Evolutionary conservation across 2,329 filamentous ascomycete genomes (phyloP), one percentile per base, ranked within the genome.

Genomic region (Xylariales sp.): DNA sequence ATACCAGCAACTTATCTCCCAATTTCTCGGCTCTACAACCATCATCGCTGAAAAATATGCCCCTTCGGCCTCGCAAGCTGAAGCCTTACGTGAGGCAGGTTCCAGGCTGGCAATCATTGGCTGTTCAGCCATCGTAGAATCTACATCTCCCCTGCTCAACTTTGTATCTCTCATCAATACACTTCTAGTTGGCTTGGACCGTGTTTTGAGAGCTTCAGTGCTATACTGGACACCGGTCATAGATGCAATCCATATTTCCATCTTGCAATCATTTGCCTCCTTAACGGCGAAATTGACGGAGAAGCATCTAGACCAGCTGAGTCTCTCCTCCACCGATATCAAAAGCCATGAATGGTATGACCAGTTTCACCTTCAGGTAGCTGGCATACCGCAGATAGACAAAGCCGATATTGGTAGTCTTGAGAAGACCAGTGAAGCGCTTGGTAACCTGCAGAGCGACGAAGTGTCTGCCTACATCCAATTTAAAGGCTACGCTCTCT

Each of bases 101-200:
- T 60, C 62, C 8, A 60, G 69, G 2, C 46, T 79, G 3, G 68
- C 69, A 4, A 71, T 66, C 38, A 59, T 78, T 33, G 69, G 70
- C 19, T 74, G 70, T 49, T 73, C 70, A 2, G 56, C 63, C 28
- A 41, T 65, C 1, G 60, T 62, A 1, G 46, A 40, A 3, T 41
- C 49, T 4, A 46, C 47, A 2, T 46, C 51, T 5, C 53, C 56
- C 2, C 51, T 70, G n/a, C 41, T 52, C 12, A 63, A 72, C 42
- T 69, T 69, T 38, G 40, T 70, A 10, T 60, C 56, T 5, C 57
- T 70, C 14, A 48, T 61, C 18, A 53, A 58, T 27, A 50, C 56
- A 3, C 44, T 74, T 5, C 27, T 52, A 13, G 42, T 51, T 33
- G 46, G 41, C 5, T 27, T 60, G 11, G 33, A 44, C 24, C 44